Conservation (phyloP, 768 basidiomycete genomes). For the Phlebiopsis flavidoalba region DNA sequence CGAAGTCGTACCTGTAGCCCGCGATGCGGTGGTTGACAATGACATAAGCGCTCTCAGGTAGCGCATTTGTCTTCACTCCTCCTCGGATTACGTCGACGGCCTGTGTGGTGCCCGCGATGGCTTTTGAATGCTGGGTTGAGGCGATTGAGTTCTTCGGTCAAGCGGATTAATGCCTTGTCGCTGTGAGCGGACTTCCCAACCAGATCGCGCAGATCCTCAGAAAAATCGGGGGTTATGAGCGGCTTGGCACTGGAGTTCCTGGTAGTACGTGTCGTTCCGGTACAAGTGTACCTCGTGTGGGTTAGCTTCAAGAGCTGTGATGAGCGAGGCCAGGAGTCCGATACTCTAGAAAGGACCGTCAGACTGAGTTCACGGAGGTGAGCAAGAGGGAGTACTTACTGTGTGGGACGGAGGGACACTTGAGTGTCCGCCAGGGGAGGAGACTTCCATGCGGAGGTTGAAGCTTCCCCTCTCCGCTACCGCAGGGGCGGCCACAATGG, state of each 20-base stretch:
- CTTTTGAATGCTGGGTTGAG: slow-evolving; percentile 28
- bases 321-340: slow-evolving; percentile 39
- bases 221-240: slow-evolving; percentile 52
- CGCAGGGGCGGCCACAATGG: slow-evolving; percentile 53
- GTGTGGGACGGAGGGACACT: slow-evolving; percentile 82
- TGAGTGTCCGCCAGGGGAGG: slow-evolving; percentile 78
- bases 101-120: slow-evolving; percentile 65
- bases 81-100: slow-evolving; percentile 59
- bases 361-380: neutral
- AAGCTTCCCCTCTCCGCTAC: slow-evolving; percentile 73
- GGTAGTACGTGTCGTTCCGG: slow-evolving; percentile 29
- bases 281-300: slow-evolving; percentile 20
- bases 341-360: slow-evolving; percentile 28
- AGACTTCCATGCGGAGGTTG: slow-evolving; percentile 59
- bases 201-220: slow-evolving; percentile 36
- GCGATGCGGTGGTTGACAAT: slow-evolving; percentile 72
- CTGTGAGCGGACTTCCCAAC: slow-evolving; percentile 44
- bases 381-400: slow-evolving; percentile 35
- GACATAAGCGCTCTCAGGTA: slow-evolving; percentile 72
- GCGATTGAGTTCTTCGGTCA: slow-evolving; percentile 38
- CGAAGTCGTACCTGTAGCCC: slow-evolving; percentile 14
- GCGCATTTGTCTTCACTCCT: slow-evolving; percentile 49
- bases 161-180: slow-evolving; percentile 42
- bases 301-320: slow-evolving; percentile 40
- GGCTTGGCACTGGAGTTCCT: slow-evolving; percentile 57